Conservation (phyloP, 2,329 filamentous ascomycete species). For the Botrytis hyacinthi region DNA sequence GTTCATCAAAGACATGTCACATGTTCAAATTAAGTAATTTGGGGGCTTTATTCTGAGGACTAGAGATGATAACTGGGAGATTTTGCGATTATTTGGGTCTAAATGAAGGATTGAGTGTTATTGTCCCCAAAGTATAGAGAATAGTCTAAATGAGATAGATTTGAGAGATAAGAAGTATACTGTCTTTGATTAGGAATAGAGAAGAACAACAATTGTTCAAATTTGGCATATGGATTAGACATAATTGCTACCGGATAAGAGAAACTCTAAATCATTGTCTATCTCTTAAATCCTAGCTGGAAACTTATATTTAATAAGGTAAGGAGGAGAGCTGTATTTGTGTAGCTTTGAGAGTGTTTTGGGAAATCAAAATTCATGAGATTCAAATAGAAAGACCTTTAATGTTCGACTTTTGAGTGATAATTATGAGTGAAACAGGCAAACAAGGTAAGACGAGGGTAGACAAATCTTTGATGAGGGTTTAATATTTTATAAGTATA, state of each 20-base stretch:
- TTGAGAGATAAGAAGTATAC: background rate
- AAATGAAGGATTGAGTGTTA: background rate
- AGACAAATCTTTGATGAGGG: background rate
- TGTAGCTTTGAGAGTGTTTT: background rate
- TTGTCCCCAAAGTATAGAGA: background rate
- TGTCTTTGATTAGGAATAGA: background rate
- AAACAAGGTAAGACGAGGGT: background rate
- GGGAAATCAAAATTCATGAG: background rate
- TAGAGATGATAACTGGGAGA: background rate
- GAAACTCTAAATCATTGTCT: background rate
- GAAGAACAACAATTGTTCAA: background rate
- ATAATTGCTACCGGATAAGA: background rate
- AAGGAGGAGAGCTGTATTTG: background rate
- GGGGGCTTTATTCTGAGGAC: rapidly evolving
- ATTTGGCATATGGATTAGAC: background rate
- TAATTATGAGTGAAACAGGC: background rate
- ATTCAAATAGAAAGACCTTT: background rate
- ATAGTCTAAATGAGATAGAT: background rate
- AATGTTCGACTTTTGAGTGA: background rate
- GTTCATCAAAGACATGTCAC: background rate
- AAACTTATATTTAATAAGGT: background rate
- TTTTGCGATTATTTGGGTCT: background rate
- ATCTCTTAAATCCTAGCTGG: background rate
- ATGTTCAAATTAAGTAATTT: background rate
- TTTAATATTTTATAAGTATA: background rate